Percentiles rank a stretch among this genome's conserved stretches.
phyloP scores from a whole-genome alignment of 345 rosid genomes.

The Ceriops zippeliana region DNA sequence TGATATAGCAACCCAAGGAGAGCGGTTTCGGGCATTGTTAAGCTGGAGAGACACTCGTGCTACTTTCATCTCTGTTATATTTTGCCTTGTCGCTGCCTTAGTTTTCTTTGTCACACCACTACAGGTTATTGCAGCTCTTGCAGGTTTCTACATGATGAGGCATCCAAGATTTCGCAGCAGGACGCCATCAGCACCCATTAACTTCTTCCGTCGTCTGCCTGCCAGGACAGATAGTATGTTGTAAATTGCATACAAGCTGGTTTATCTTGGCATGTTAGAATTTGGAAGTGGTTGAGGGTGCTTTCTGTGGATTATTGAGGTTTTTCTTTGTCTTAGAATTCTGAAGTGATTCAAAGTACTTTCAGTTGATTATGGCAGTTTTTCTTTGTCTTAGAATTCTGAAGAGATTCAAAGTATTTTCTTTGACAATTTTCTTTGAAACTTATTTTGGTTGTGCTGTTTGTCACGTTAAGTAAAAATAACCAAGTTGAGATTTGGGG shows the following conservation, averaged over 20 bases:
- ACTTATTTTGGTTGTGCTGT: no score
- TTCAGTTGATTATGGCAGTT: no score
- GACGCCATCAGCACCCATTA: constrained; percentile 28
- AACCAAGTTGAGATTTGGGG: no score
- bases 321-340: no score
- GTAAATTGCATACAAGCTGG: constrained; percentile 8
- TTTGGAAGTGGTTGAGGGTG: constrained; percentile 8
- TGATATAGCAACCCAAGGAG: constrained; percentile 41
- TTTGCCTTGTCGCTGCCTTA: constrained; percentile 26
- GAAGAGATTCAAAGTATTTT: no score
- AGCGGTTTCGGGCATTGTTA: constrained; percentile 29
- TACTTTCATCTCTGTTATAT: constrained; percentile 21
- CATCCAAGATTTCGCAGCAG: constrained; percentile 35
- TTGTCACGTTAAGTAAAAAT: no score
- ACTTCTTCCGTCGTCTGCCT: constrained; percentile 34
- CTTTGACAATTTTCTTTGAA: no score
- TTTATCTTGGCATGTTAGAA: constrained; percentile 2
- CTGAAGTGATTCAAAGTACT: no score
- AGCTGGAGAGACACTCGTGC: constrained; percentile 37
- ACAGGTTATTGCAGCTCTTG: constrained; percentile 30
- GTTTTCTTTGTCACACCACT: constrained; percentile 35
- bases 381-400: no score
- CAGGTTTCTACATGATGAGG: constrained; percentile 33
- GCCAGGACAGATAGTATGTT: constrained; percentile 33
- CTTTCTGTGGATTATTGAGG: no score